phyloP scores from a whole-genome alignment of 2,329 filamentous ascomycete species.

The Tympanopsis confertula region DNA sequence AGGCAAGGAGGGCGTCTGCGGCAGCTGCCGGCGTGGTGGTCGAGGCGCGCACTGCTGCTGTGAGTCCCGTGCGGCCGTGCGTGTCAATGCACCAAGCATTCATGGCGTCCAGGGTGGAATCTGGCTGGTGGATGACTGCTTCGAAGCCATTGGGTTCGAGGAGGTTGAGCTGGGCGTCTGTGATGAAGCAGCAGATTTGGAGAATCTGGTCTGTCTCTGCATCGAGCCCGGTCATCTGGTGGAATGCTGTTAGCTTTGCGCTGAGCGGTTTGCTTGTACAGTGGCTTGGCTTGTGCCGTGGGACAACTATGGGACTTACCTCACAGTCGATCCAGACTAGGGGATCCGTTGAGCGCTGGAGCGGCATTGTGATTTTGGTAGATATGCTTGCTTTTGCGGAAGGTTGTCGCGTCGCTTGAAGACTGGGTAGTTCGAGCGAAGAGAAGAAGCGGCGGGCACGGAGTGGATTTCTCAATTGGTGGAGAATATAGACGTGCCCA shows the following conservation, averaged over 20 bases:
- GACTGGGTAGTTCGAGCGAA: too few relatives aligned
- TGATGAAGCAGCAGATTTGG: constrained; percentile 86
- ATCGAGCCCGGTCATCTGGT: constrained; percentile 86
- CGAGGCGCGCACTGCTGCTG: constrained; percentile 62
- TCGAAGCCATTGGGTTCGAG: constrained; percentile 72
- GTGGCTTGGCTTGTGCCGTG: constrained; percentile 1
- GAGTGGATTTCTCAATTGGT: too few relatives aligned
- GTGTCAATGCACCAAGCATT: constrained; percentile 79
- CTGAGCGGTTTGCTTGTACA: constrained; percentile 2
- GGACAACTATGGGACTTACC: constrained; percentile 17
- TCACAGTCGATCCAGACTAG: constrained; percentile 82
- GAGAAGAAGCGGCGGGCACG: too few relatives aligned
- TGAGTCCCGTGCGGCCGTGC: constrained; percentile 73
- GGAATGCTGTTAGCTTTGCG: too few relatives aligned
- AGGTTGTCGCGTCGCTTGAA: too few relatives aligned
- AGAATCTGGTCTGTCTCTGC: constrained; percentile 72
- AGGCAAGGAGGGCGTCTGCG: constrained; percentile 61
- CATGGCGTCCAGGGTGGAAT: constrained; percentile 64
- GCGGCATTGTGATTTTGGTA: constrained; percentile 18
- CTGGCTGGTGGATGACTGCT: constrained; percentile 62
- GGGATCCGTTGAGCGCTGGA: constrained; percentile 43
- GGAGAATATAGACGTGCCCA: too few relatives aligned
- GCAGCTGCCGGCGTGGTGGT: constrained; percentile 61
- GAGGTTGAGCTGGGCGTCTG: constrained; percentile 65
- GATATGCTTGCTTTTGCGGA: too few relatives aligned